Conservation (phyloP, 2,329 filamentous ascomycete species). For the Keithomyces neogunnii region DNA sequence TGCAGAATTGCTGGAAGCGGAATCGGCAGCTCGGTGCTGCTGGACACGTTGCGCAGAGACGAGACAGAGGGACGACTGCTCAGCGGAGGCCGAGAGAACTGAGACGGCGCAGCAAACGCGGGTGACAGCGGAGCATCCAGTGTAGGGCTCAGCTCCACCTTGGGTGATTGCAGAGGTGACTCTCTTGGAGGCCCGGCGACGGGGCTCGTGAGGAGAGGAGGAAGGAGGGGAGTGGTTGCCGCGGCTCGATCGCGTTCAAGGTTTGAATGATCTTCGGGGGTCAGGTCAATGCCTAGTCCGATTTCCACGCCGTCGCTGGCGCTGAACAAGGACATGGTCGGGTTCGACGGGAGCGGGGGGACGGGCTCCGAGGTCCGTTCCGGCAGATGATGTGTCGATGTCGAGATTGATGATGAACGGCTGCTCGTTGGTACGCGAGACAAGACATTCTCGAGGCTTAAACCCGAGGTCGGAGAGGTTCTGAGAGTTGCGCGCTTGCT, state of each 20-base stretch:
- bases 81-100: slow-evolving; percentile 49
- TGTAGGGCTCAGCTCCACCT: slow-evolving; percentile 17
- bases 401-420: slow-evolving; percentile 69
- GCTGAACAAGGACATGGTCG: slow-evolving; percentile 54
- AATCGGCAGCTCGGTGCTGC: slow-evolving; percentile 48
- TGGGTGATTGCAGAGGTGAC: slow-evolving; percentile 82
- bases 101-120: slow-evolving; percentile 36
- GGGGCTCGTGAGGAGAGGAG: slow-evolving; percentile 63
- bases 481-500: slow-evolving; percentile 35
- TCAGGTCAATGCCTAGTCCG: slow-evolving; percentile 15
- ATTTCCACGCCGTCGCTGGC: slow-evolving; percentile 39
- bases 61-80: slow-evolving; percentile 70
- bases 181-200: slow-evolving; percentile 50
- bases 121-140: slow-evolving; percentile 6
- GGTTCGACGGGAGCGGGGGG: slow-evolving; percentile 49
- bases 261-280: slow-evolving; percentile 32
- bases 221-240: slow-evolving; percentile 76
- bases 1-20: slow-evolving; percentile 58
- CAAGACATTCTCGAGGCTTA: slow-evolving; percentile 70
- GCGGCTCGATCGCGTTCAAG: slow-evolving; percentile 50
- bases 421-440: slow-evolving; percentile 66
- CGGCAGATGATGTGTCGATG: slow-evolving; percentile 38
- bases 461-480: slow-evolving; percentile 65
- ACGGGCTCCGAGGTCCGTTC: slow-evolving; percentile 45
- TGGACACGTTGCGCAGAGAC: slow-evolving; percentile 58